These are phyloP conservation scores for Plantago rigida DNA, from an alignment of 305 asterid genomes.

Conservation along the genomic window DNA sequence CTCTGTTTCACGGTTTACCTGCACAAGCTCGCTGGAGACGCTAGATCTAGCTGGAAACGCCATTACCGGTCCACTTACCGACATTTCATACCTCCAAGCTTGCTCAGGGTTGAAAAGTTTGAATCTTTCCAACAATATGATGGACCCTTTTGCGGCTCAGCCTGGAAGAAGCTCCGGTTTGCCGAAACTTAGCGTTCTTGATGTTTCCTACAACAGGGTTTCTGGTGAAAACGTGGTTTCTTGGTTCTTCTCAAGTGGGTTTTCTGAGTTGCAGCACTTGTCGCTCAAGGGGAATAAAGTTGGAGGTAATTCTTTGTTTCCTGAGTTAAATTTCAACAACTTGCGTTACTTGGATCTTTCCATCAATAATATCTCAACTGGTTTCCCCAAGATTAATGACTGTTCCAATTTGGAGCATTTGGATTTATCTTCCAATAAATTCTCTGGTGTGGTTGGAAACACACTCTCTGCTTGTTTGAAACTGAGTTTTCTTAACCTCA, in stretches of 20 bases:
- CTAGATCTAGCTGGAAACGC: conserved; percentile 74
- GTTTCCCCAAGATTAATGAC: conserved; percentile 41
- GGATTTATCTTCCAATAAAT: conserved; percentile 68
- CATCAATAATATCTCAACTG: conserved; percentile 49
- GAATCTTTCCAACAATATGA: conserved; percentile 51
- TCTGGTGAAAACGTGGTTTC: conserved; percentile 46
- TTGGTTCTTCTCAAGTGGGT: conserved; percentile 45
- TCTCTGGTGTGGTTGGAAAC: conserved; percentile 47
- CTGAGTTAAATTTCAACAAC: conserved; percentile 39
- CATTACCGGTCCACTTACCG: conserved; percentile 62
- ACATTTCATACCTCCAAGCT: conserved; percentile 37
- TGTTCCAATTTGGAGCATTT: conserved; percentile 56
- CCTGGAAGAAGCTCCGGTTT: conserved; percentile 25
- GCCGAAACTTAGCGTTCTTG: conserved; percentile 42
- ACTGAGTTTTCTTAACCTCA: conserved; percentile 61
- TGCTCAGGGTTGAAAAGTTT: conserved; percentile 50
- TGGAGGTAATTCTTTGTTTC: conserved; percentile 30
- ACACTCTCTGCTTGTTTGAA: conserved; percentile 48
- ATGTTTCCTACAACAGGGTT: conserved; percentile 70
- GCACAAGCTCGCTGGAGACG: conserved; percentile 30
- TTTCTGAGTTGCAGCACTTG: conserved; percentile 41
- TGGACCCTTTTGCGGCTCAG: conserved; percentile 34
- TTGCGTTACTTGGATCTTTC: conserved; percentile 64
- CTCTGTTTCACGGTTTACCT: conserved; percentile 34
- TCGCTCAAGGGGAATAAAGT: conserved; percentile 58